Base-by-base conservation (phyloP, 2,329 filamentous ascomycete species). In the Penicillium sp. region DNA sequence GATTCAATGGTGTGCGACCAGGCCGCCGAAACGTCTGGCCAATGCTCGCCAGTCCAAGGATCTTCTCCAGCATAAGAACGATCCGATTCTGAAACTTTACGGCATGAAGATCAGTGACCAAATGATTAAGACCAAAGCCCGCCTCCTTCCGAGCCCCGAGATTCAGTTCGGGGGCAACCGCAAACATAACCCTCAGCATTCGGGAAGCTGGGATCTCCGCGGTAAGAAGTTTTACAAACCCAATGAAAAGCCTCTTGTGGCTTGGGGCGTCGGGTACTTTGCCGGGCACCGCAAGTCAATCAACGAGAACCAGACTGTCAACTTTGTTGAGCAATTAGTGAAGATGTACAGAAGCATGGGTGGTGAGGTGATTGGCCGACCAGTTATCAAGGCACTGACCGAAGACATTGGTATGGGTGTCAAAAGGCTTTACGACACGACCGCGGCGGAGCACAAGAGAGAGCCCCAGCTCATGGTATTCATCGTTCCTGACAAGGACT, bases 1-100 rank as follows among this genome's bases (percentile, higher is more conserved):
- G 93, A 96, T 98, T 73, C 91, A 86, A 67, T 88, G 91, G 61
- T 90, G 91, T 0, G 91, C 95, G 4, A 88, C 85, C 6, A 78
- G 84, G 1, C 93, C 93, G 0, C 65, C 67, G 0, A 66, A 82
- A 28, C 86, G 93, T n/a, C 79, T 81, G 57, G 59, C 65, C 0
- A 80, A 85, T 19, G 89, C 97, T 58, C 71, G 82, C 43, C 66
- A 78, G 3, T 85, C 85, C 15, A 79, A 95, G 8, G 63, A 71
- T 0, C 78, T 85, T 56, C 75, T 91, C 0, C 72, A 81, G 9
- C 93, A 88, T 81, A 57, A 61, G 1, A 63, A 76, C 0, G 93
- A 98, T 57, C 79, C 77, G 0, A 83, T 85, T 43, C 75, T 96
- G 1, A 72, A 73, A 2, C 76, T 82, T 43, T 97, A 90, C 56